These are phyloP conservation scores for Prinsepia uniflora DNA, from an alignment of 306 rosid genomes.

Conservation along the genomic window DNA sequence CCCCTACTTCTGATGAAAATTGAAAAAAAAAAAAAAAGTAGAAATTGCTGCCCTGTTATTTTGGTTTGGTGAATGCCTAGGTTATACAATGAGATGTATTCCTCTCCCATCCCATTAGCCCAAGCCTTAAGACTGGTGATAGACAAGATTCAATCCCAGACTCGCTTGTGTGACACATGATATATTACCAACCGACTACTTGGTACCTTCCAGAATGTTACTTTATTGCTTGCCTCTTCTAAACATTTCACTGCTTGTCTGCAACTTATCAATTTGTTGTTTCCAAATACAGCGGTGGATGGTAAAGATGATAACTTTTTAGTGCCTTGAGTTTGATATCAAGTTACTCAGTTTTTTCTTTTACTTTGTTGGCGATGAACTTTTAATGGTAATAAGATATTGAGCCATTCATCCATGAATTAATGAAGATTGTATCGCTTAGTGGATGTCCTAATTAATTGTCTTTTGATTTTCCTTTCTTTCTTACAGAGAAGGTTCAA, in stretches of 20 bases:
- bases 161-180: slow-evolving; percentile 1
- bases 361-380: not conserved
- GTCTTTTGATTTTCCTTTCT: slow-evolving; percentile 16
- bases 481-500: slow-evolving; percentile 79
- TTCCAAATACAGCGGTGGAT: not conserved
- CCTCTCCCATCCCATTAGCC: not conserved
- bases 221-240: not conserved
- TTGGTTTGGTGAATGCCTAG: not conserved
- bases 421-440: not conserved
- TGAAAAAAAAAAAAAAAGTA: not conserved
- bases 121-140: not conserved
- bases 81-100: not conserved
- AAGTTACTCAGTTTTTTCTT: not conserved
- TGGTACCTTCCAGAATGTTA: not conserved
- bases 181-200: not conserved
- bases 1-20: not conserved
- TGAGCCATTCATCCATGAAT: not conserved
- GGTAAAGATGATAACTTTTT: not conserved
- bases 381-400: not conserved
- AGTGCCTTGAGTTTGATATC: not conserved
- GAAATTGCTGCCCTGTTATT: not conserved
- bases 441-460: slow-evolving; percentile 24
- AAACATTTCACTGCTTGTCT: not conserved
- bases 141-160: not conserved
- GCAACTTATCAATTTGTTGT: not conserved